phyloP scores from a whole-genome alignment of 805 yeast species.

The Wickerhamomyces alni region DNA sequence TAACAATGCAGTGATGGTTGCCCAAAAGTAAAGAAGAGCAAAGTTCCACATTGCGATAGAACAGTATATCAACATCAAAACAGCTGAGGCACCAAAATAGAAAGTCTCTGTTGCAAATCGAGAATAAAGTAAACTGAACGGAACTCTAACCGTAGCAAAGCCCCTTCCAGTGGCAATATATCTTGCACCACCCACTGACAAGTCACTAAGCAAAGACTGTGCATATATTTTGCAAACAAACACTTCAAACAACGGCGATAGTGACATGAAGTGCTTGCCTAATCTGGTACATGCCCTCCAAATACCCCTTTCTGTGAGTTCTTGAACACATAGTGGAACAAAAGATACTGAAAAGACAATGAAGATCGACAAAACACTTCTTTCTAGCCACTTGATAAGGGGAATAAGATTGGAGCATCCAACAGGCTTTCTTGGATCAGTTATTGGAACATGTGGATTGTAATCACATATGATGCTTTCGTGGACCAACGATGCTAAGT shows the following conservation, averaged over 20 bases:
- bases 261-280: constrained; percentile 58
- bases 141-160: constrained; percentile 67
- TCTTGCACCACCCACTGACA: constrained; percentile 74
- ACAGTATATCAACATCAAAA: constrained; percentile 48
- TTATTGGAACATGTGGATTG: constrained; percentile 50
- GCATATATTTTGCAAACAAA: constrained; percentile 77
- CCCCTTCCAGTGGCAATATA: constrained; percentile 83
- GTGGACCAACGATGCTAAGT: constrained; percentile 57
- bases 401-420: constrained; percentile 74
- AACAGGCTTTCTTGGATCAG: constrained; percentile 53
- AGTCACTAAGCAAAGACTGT: constrained; percentile 58
- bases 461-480: constrained; percentile 58
- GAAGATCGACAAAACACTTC: constrained; percentile 69
- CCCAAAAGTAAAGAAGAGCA: constrained; percentile 56
- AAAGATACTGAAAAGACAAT: constrained; percentile 70
- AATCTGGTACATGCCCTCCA: constrained; percentile 61
- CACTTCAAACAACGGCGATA: constrained; percentile 75
- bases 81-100: constrained; percentile 53
- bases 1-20: constrained; percentile 48
- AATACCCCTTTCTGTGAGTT: constrained; percentile 70
- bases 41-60: constrained; percentile 58
- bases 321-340: constrained; percentile 72
- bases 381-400: constrained; percentile 65
- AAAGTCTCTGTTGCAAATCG: constrained; percentile 65
- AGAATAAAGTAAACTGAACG: constrained; percentile 59